phyloP scores from a whole-genome alignment of 129 eudicot genomes.

The Oenanthe sinensis region DNA sequence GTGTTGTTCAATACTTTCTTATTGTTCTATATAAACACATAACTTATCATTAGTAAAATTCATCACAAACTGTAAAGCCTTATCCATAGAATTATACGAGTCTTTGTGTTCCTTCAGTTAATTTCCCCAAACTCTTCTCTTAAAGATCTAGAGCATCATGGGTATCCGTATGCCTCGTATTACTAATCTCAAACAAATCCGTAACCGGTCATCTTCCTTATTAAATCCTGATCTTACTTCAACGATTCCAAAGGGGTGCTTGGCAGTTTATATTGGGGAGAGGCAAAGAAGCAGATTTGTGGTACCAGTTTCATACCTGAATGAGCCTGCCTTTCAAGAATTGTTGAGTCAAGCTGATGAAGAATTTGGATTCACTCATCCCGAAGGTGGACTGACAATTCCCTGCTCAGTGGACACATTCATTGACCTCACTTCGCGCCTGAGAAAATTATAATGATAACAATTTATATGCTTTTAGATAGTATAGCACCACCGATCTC shows the following conservation, averaged over 20 bases:
- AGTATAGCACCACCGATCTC: background rate
- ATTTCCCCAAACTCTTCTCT: background rate
- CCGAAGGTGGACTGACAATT: background rate
- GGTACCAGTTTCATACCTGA: background rate
- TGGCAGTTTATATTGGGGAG: background rate
- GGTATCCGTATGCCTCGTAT: conserved; percentile 1
- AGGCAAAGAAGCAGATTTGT: background rate
- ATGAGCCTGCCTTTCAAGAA: background rate
- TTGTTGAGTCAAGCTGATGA: background rate
- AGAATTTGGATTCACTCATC: background rate
- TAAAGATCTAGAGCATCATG: background rate
- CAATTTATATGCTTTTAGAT: background rate
- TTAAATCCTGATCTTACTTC: background rate
- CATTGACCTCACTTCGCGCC: background rate
- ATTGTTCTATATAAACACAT: background rate
- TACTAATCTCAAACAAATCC: background rate
- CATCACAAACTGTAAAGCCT: background rate
- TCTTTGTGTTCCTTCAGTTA: background rate
- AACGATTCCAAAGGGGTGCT: background rate
- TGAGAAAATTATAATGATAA: background rate
- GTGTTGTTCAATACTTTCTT: background rate
- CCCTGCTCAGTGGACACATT: background rate
- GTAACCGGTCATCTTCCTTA: background rate
- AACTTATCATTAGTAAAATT: background rate
- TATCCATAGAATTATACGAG: too few species aligned